Evolutionary conservation across 345 rosid species (phyloP), one percentile per base, ranked within the genome.

Genomic region (Moringa oleifera): DNA sequence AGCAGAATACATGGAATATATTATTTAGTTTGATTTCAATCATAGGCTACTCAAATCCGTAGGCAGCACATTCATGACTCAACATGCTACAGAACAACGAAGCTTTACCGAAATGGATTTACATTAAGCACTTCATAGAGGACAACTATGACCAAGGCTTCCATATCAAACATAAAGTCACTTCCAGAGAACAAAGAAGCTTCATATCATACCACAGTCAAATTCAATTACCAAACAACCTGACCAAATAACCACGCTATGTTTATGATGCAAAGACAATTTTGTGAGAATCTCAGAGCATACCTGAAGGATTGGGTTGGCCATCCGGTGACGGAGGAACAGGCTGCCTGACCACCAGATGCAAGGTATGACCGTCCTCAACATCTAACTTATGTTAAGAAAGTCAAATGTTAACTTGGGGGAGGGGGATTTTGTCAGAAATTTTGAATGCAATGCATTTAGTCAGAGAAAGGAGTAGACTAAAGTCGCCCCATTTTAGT

Each of bases 331-430:
- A 77, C 52, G 73, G 71, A 20, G 77, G 71, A 58, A 73, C 23
- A 4, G 95, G 89, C 59, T 88, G 87, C 77, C 95, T 80, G 69
- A 85, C 95, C 62, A 88, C 95, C 59, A 88, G 65, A 74, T 88
- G 95, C 78, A 88, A 73, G 55, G 95, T 88, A 71, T 88, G 95
- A 65, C 95, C 91, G 56, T 88, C 91, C 80, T 88, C 95, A 22
- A 88, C 91, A 77, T 88, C 95, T 88, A 71, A 63, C 64, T 37
- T 66, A 67, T 19, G 71, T 83, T 81, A 81, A 80, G 74, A 58
- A 69, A 47, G 45, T 31, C 7, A n/a, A n/a, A n/a, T n/a, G 31
- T 2, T 20, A 19, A 63, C 33, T 47, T 61, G 18, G 51, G 20
- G 25, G 50, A 41, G 21, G 24, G 4, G 33, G 59, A 31, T 31